A percentile compares a stretch with the other conserved stretches of the same genome.
Evolutionary conservation across 2,329 filamentous ascomycete species (phyloP).

Genomic region (Pseudogymnoascus sp.): DNA sequence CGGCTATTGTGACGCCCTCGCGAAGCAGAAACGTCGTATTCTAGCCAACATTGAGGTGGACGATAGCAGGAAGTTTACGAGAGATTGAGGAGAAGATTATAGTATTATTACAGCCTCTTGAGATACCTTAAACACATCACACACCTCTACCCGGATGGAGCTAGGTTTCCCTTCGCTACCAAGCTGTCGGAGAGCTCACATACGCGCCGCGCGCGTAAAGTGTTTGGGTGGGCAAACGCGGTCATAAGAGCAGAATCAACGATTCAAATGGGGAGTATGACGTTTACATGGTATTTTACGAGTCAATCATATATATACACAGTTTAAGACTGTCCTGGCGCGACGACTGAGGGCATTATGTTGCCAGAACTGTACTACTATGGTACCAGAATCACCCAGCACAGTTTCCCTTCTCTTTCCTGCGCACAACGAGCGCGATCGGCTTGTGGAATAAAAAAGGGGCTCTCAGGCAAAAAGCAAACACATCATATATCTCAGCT

Average conservation of each 20-base stretch:
- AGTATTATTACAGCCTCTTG: not conserved
- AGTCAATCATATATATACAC: not conserved
- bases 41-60: not conserved
- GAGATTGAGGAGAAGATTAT: not conserved
- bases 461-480: not conserved
- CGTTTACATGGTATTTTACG: not conserved
- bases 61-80: not conserved
- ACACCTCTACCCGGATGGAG: constrained; percentile 5
- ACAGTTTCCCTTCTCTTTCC: not conserved
- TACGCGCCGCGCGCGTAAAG: not conserved
- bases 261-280: not conserved
- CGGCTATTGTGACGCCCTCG: not conserved
- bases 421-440: not conserved
- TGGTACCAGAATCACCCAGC: not conserved
- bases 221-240: not conserved
- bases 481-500: not conserved
- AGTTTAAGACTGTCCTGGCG: not conserved
- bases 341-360: not conserved
- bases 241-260: not conserved
- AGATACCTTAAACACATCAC: constrained; percentile 1
- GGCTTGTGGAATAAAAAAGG: not conserved
- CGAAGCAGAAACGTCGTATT: not conserved
- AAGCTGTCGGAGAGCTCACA: constrained; percentile 3
- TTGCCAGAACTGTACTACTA: not conserved
- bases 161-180: constrained; percentile 7